Conservation (phyloP, 805 yeast genomes). For the Starmerella apicola region DNA sequence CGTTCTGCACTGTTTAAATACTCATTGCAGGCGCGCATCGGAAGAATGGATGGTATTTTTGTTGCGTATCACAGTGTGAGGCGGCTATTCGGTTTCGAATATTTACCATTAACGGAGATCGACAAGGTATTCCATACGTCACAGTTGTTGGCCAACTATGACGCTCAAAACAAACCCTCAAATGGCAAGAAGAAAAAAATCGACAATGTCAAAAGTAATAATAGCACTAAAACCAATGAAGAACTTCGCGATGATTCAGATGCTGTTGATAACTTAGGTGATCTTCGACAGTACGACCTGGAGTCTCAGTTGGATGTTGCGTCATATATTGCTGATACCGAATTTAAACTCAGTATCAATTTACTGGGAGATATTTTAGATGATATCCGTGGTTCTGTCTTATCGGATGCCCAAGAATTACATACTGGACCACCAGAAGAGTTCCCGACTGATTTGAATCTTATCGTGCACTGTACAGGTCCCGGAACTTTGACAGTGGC, state of each 20-base stretch:
- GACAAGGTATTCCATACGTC: slow-evolving; percentile 50
- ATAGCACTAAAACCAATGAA: slow-evolving; percentile 20
- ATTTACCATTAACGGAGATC: slow-evolving; percentile 59
- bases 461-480: slow-evolving; percentile 18
- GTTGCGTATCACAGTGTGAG: slow-evolving; percentile 80
- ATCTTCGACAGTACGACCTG: slow-evolving; percentile 6
- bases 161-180: slow-evolving; percentile 1
- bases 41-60: slow-evolving; percentile 93
- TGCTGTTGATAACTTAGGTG: slow-evolving; percentile 10
- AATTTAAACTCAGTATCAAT: slow-evolving; percentile 48
- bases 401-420: not conserved
- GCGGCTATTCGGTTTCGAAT: slow-evolving; percentile 79
- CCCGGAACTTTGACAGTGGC: slow-evolving; percentile 22
- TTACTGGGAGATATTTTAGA: slow-evolving; percentile 40
- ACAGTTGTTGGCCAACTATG: slow-evolving; percentile 20
- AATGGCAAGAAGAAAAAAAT: not conserved
- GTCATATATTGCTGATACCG: slow-evolving; percentile 47
- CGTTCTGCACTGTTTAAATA: slow-evolving; percentile 72
- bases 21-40: slow-evolving; percentile 82
- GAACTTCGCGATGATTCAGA: not conserved
- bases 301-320: slow-evolving; percentile 28
- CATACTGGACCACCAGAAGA: not conserved
- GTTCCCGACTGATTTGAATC: slow-evolving; percentile 12
- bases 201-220: not conserved
- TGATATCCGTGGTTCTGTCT: slow-evolving; percentile 24